A percentile compares a stretch with the other conserved stretches of the same genome.
Evolutionary conservation across 1,284 basidiomycete genomes (phyloP).

Genomic region (Rhodotorula sp.): DNA sequence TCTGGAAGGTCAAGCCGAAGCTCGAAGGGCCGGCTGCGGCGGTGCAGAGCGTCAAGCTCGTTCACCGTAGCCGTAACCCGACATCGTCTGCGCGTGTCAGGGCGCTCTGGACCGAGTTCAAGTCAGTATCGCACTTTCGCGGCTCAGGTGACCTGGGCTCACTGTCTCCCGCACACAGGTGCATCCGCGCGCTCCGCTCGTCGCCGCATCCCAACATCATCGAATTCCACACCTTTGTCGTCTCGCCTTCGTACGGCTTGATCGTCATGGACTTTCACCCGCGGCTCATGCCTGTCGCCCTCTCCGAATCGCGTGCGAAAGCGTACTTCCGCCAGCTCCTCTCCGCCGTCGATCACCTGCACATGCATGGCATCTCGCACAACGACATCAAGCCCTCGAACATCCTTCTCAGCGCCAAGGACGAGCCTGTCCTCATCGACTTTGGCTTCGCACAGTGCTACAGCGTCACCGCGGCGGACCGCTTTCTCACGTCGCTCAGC

Average conservation of each 20-base stretch:
- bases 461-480: slow-evolving; percentile 42
- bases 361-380: slow-evolving; percentile 65
- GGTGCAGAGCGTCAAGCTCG: slow-evolving; percentile 65
- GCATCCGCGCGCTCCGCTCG: slow-evolving; percentile 73
- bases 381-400: slow-evolving; percentile 90
- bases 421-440: slow-evolving; percentile 55
- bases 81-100: slow-evolving; percentile 82
- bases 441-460: slow-evolving; percentile 82
- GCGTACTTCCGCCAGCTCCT: slow-evolving; percentile 78
- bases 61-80: slow-evolving; percentile 70
- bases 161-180: slow-evolving; percentile 61
- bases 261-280: slow-evolving; percentile 68
- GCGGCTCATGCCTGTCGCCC: slow-evolving; percentile 77
- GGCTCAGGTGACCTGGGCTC: not conserved
- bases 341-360: slow-evolving; percentile 69
- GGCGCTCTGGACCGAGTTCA: slow-evolving; percentile 57
- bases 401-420: slow-evolving; percentile 81
- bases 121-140: slow-evolving; percentile 21
- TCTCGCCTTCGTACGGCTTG: slow-evolving; percentile 82
- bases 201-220: slow-evolving; percentile 87
- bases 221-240: slow-evolving; percentile 86
- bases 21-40: slow-evolving; percentile 13
- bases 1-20: slow-evolving; percentile 42
- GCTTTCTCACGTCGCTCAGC: slow-evolving; percentile 23
- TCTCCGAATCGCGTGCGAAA: slow-evolving; percentile 71